Conservation (phyloP, 1,139 yeast genomes). For the Candida sp. region DNA sequence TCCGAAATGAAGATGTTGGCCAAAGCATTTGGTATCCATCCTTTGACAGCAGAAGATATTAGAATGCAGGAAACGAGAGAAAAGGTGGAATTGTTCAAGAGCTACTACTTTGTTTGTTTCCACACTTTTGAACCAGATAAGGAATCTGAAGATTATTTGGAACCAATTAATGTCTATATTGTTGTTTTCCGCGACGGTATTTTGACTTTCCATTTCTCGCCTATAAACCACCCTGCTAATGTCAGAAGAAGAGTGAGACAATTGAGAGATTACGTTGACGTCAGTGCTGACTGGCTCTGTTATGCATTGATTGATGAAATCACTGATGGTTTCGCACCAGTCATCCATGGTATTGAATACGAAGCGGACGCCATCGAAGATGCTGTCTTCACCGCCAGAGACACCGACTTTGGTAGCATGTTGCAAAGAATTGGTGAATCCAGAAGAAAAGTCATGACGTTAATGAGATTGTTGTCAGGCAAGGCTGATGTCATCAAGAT, state of each 20-base stretch:
- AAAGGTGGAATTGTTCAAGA: conserved; percentile 74
- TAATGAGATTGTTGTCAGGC: conserved; percentile 88
- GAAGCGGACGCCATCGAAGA: conserved; percentile 94
- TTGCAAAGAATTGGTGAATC: conserved; percentile 84
- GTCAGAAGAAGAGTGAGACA: conserved; percentile 92
- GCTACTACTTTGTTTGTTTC: conserved; percentile 79
- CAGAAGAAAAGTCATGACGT: conserved; percentile 82
- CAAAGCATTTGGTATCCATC: conserved; percentile 82
- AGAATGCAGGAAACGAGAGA: conserved; percentile 85
- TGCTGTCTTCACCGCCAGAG: conserved; percentile 45
- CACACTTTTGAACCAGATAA: conserved; percentile 77
- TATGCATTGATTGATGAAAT: conserved; percentile 93
- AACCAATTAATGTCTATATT: conserved; percentile 84
- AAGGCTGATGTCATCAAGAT: conserved; percentile 97
- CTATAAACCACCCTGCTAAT: conserved; percentile 79
- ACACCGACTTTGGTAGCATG: conserved; percentile 66
- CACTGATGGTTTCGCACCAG: conserved; percentile 91
- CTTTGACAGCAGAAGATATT: conserved; percentile 83
- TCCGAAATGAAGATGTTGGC: conserved; percentile 65
- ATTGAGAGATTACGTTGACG: conserved; percentile 82
- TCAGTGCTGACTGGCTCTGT: conserved; percentile 90
- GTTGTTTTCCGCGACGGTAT: conserved; percentile 89
- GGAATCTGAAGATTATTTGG: conserved; percentile 79
- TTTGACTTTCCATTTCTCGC: conserved; percentile 81
- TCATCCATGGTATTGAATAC: conserved; percentile 79